A percentile compares a stretch with the other conserved stretches of the same genome.
These are phyloP conservation scores for Botryotinia globosa DNA, from an alignment of 2,329 filamentous ascomycete species.

Conservation along the genomic window DNA sequence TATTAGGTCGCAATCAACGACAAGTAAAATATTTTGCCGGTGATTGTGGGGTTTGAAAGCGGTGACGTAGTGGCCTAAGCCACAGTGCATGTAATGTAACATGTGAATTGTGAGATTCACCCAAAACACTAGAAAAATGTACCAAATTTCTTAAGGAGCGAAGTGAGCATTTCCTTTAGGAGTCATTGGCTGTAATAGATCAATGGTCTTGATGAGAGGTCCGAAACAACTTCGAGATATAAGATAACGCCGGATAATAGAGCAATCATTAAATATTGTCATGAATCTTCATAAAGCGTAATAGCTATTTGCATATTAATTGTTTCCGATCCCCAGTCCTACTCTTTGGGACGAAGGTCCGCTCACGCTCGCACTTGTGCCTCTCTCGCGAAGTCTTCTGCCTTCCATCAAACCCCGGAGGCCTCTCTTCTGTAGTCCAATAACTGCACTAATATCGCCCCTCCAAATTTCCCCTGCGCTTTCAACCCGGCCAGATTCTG, in stretches of 20 bases:
- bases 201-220: neutral
- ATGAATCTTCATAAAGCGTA: constrained; percentile 21
- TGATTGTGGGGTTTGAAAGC: neutral
- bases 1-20: neutral
- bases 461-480: constrained; percentile 68
- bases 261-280: constrained; percentile 21
- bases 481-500: constrained; percentile 41
- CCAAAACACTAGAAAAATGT: neutral
- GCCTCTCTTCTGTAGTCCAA: constrained; percentile 91
- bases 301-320: constrained; percentile 13
- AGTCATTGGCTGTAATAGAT: neutral
- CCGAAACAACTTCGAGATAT: neutral
- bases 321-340: constrained; percentile 51
- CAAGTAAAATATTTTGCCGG: constrained; percentile 8
- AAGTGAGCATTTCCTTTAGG: neutral
- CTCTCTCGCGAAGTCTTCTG: constrained; percentile 74
- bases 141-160: neutral
- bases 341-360: constrained; percentile 42
- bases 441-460: constrained; percentile 80
- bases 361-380: constrained; percentile 44
- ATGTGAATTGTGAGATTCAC: constrained; percentile 5
- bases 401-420: constrained; percentile 93
- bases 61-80: constrained; percentile 20
- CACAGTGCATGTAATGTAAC: neutral
- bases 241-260: constrained; percentile 14